These are phyloP conservation scores for Fonsecaea pedrosoi DNA, from an alignment of 2,329 filamentous ascomycete genomes.

Conservation along the genomic window DNA sequence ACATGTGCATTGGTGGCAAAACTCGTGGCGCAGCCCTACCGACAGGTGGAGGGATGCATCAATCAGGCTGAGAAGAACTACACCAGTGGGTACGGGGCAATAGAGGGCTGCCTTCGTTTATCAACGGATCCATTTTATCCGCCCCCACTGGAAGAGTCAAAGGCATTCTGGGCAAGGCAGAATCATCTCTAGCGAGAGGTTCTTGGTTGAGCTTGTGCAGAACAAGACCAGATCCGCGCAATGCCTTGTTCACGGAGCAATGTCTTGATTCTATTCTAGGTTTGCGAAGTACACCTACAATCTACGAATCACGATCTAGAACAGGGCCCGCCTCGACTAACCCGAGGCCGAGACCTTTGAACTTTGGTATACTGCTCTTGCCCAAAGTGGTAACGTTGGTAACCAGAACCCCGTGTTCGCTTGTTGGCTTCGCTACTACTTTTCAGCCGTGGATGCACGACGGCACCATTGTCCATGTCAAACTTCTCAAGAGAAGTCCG, in stretches of 20 bases:
- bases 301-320: neutral
- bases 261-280: neutral
- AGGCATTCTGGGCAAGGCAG: neutral
- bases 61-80: neutral
- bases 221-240: neutral
- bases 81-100: neutral
- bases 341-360: neutral
- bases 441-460: neutral
- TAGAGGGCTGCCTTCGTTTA: neutral
- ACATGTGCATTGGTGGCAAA: neutral
- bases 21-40: neutral
- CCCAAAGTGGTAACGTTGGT: neutral
- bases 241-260: neutral
- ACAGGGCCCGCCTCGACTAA: neutral
- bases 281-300: neutral
- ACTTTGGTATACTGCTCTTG: neutral
- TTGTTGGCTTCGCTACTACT: neutral
- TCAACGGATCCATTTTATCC: neutral
- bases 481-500: neutral
- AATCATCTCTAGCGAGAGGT: neutral
- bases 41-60: neutral
- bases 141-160: neutral
- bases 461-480: neutral
- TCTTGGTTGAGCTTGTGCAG: slow-evolving; percentile 1
- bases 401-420: neutral